Conservation (phyloP, 1,284 basidiomycete species). For the Cryptococcus deneoformans region DNA sequence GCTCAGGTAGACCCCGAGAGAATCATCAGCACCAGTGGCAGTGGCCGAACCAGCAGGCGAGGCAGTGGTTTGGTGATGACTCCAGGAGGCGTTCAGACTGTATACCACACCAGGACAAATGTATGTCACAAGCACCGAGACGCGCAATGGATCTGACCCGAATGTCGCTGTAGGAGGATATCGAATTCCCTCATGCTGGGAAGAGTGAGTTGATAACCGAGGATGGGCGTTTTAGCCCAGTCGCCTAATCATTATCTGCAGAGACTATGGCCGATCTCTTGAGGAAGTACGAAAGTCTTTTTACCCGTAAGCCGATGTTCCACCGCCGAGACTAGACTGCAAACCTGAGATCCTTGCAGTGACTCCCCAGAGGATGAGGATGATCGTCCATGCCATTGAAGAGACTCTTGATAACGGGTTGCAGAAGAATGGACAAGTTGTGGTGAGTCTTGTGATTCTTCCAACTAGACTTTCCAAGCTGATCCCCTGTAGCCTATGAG, state of each 20-base stretch:
- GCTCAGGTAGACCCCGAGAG: conserved; percentile 10
- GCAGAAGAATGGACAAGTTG: conserved; percentile 76
- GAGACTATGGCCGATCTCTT: conserved; percentile 77
- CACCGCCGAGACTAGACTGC: conserved; percentile 1
- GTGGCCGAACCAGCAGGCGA: conserved; percentile 29
- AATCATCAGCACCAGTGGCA: conserved; percentile 8
- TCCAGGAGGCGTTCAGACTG: conserved; percentile 68
- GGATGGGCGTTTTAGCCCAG: conserved; percentile 6
- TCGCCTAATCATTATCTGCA: conserved; percentile 13
- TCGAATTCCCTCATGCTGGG: conserved; percentile 49
- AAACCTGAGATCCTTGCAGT: conserved; percentile 49
- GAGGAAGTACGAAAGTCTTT: conserved; percentile 79
- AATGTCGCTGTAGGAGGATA: conserved; percentile 33
- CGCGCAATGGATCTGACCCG: not conserved
- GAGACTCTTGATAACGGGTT: conserved; percentile 86
- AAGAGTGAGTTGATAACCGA: conserved; percentile 34
- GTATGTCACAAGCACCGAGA: conserved; percentile 21
- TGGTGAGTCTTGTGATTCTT: conserved; percentile 60
- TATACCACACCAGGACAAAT: conserved; percentile 58
- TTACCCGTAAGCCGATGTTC: conserved; percentile 49
- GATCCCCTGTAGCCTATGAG: conserved; percentile 43
- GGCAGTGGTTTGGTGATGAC: conserved; percentile 62
- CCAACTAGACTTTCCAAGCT: not conserved
- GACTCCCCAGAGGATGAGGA: conserved; percentile 90
- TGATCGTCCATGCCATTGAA: conserved; percentile 95